Conservation (phyloP, 106 monocot species). For the Apostasia ramifera region DNA sequence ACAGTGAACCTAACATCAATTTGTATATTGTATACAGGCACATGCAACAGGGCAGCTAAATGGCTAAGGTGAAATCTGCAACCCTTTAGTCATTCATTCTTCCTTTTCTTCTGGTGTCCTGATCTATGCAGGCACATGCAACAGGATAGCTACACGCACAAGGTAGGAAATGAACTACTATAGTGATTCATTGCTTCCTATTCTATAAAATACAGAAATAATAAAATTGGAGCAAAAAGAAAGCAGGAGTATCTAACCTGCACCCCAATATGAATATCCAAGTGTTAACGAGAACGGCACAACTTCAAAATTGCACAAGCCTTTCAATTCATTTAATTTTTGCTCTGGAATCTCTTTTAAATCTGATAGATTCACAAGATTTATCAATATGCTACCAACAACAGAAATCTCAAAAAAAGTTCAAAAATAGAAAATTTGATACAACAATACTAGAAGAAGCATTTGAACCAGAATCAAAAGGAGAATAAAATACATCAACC, state of each 20-base stretch:
- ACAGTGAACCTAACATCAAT: too few species aligned
- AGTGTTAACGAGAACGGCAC: slow-evolving; percentile 69
- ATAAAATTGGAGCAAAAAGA: not conserved
- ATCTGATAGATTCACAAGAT: slow-evolving; percentile 39
- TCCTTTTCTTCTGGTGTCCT: too few species aligned
- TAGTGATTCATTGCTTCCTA: not conserved
- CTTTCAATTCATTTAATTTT: slow-evolving; percentile 40
- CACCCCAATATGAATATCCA: slow-evolving; percentile 93
- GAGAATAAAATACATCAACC: too few species aligned
- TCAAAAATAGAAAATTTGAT: not conserved
- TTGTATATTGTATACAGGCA: too few species aligned
- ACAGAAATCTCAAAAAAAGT: slow-evolving; percentile 1
- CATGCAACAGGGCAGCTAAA: too few species aligned
- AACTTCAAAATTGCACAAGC: slow-evolving; percentile 56
- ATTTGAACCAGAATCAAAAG: too few species aligned
- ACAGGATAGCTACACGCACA: not conserved
- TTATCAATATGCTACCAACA: not conserved
- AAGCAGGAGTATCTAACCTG: slow-evolving; percentile 48
- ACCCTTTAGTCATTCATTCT: too few species aligned
- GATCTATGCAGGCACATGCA: not conserved
- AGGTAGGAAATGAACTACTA: too few species aligned
- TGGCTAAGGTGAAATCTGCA: too few species aligned
- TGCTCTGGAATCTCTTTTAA: slow-evolving; percentile 57
- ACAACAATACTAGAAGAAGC: too few species aligned
- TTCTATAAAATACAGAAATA: too few species aligned